Percentiles rank a stretch among this genome's conserved stretches.
Conservation (phyloP, 306 rosid genomes). For the Castanea mollissima region DNA sequence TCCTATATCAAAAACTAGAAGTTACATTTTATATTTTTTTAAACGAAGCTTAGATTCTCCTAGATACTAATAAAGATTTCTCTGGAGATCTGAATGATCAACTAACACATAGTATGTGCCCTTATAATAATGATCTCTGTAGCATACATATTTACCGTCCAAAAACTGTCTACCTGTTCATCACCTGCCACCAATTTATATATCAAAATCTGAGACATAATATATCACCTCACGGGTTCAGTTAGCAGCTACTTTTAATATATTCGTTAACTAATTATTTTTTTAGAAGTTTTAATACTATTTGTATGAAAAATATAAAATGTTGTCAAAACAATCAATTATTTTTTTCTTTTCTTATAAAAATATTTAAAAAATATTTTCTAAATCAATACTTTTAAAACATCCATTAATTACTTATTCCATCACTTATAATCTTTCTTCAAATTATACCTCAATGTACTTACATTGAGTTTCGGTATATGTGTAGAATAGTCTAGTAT, state of each 20-base stretch:
- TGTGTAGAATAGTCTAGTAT: not conserved
- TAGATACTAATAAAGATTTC: not conserved
- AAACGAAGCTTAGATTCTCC: not conserved
- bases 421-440: not conserved
- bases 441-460: not conserved
- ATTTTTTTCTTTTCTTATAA: no score
- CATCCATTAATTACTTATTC: not conserved
- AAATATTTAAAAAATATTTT: no score
- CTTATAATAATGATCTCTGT: slow-evolving; percentile 1
- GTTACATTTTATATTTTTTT: not conserved
- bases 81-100: slow-evolving; percentile 8
- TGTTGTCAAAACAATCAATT: no score
- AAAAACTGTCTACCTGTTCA: slow-evolving; percentile 17
- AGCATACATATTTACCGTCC: slow-evolving; percentile 21
- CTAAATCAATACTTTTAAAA: fast-evolving
- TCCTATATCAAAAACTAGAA: not conserved
- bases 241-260: no score
- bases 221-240: not conserved
- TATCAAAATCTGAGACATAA: not conserved
- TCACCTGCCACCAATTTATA: slow-evolving; percentile 11
- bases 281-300: no score
- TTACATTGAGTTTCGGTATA: not conserved
- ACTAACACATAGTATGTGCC: slow-evolving; percentile 29
- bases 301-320: no score
- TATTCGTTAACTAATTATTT: no score